Evolutionary conservation across 2,329 filamentous ascomycete species (phyloP), one percentile per base, ranked within the genome.

Genomic region (Penicillium sp.): DNA sequence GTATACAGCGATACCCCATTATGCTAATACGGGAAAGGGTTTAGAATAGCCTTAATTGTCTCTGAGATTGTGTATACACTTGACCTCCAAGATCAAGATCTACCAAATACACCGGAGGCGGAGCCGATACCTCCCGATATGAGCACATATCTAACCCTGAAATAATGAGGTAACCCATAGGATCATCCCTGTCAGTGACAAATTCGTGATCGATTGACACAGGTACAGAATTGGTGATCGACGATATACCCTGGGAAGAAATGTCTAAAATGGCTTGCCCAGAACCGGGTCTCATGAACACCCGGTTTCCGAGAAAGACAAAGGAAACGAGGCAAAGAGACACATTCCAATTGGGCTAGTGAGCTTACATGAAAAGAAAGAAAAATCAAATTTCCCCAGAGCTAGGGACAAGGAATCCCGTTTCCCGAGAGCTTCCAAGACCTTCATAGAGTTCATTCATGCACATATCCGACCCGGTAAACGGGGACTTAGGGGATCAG

Each of bases 101-200:
- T 47, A 53, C 44, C 29, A 41, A 41, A 43, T 41, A 34, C 15
- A 34, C 21, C 8, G 29, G 8, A 9, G 5, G n/a, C 13, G 21
- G 34, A 31, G 13, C 11, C 16, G n/a, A 5, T 9, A 41, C 31
- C 29, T 29, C 21, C 29, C 21, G 25, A 33, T 25, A 43, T 53
- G 29, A n/a, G 31, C 49, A 55, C 40, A 57, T 57, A 60, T 31
- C 39, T 55, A 41, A 47, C 36, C 21, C 40, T 41, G n/a, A 19
- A 7, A 23, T 55, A 19, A 33, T 27, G 4, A 41, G 19, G 9
- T 47, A 25, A 19, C 15, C 36, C 27, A 29, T 36, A 34, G 19
- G 58, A 66, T 60, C 58, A 62, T 41, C 63, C 59, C 64, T 66
- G 61, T 64, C 61, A 64, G 57, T 53, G 50, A 57, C n/a, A 48